Percentiles rank a stretch among this genome's conserved stretches.
phyloP scores from a whole-genome alignment of 23 red algal species.

The Agarophyton chilense region DNA sequence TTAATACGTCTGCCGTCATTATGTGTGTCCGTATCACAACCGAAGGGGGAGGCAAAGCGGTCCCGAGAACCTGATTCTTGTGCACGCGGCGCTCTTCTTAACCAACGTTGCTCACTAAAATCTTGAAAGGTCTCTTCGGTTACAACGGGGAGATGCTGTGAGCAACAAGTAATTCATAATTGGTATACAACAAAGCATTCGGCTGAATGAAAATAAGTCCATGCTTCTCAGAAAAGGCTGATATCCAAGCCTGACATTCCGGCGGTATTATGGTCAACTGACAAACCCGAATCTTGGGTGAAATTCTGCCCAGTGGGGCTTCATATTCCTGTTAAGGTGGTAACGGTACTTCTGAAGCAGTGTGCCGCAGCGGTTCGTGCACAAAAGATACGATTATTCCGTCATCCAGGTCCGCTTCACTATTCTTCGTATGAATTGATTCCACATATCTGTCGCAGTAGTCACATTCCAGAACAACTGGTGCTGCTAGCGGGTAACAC shows the following conservation, averaged over 20 bases:
- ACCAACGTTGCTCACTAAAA: background rate
- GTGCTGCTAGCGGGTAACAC: constrained; percentile 7
- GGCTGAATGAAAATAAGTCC: background rate
- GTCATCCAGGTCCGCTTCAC: background rate
- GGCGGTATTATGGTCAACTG: background rate
- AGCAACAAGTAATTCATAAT: background rate
- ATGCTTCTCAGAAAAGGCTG: background rate
- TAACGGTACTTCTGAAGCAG: background rate
- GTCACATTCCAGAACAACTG: constrained; percentile 14
- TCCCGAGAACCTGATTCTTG: background rate
- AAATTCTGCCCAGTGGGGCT: background rate
- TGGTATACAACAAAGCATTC: background rate
- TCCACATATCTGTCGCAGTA: constrained; percentile 25
- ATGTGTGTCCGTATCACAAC: too few species aligned
- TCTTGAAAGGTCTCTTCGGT: background rate
- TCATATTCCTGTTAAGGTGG: background rate
- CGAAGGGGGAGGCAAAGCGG: too few species aligned
- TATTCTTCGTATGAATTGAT: background rate
- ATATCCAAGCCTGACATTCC: background rate
- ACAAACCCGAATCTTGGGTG: background rate
- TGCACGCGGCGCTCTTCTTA: background rate
- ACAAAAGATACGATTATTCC: background rate
- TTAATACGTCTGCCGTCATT: too few species aligned
- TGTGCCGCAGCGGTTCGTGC: background rate
- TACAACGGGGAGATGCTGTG: background rate